Conservation (phyloP, 192 early-diverging fungal species). For the Coemansia sp. region DNA sequence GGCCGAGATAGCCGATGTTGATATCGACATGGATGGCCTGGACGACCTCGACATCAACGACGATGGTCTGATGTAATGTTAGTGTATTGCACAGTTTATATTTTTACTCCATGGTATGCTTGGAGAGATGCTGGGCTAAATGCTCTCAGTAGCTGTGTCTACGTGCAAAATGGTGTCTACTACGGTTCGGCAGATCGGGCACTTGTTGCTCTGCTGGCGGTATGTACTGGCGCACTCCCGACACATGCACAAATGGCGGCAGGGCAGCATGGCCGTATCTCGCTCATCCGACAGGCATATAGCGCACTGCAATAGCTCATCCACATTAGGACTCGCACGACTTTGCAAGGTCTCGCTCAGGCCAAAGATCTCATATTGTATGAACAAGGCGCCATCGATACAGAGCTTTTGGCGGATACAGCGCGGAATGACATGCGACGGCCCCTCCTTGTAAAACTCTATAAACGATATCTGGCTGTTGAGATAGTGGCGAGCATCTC, state of each 20-base stretch:
- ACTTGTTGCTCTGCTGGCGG: constrained; percentile 57
- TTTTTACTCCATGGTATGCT: not conserved
- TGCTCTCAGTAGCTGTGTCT: constrained; percentile 4
- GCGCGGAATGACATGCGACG: constrained; percentile 31
- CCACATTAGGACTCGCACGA: constrained; percentile 1
- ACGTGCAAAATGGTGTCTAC: constrained; percentile 47
- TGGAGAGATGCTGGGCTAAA: not conserved
- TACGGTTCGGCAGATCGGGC: constrained; percentile 52
- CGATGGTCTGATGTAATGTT: not conserved
- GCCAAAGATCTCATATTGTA: constrained; percentile 52
- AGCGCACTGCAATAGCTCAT: constrained; percentile 67
- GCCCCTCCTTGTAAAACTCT: constrained; percentile 41
- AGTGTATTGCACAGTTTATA: not conserved
- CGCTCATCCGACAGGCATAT: constrained; percentile 77
- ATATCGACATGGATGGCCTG: constrained; percentile 9
- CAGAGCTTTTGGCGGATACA: constrained; percentile 50
- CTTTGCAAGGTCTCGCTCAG: constrained; percentile 31
- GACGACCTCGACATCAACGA: not conserved
- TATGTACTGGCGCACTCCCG: constrained; percentile 73
- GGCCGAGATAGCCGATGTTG: constrained; percentile 26
- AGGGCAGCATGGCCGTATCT: constrained; percentile 76
- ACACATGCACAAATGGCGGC: constrained; percentile 84
- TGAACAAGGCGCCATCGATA: constrained; percentile 27
- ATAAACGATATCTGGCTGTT: constrained; percentile 49
- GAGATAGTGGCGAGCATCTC: not conserved